These are phyloP conservation scores for Patellaria atrata DNA, from an alignment of 495 filamentous ascomycete species.

Conservation along the genomic window DNA sequence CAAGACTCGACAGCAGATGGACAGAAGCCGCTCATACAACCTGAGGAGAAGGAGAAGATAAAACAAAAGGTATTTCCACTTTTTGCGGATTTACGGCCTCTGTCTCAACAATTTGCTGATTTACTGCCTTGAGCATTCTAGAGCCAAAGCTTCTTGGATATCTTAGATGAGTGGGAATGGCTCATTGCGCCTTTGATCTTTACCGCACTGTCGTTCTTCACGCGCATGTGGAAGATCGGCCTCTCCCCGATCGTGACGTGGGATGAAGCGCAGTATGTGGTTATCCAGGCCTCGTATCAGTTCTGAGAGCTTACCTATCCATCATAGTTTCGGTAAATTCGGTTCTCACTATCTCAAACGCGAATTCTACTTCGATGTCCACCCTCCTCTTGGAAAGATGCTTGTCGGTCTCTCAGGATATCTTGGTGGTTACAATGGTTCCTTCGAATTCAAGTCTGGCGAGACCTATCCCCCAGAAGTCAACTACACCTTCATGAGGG, in stretches of 20 bases:
- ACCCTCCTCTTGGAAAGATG: conserved; percentile 96
- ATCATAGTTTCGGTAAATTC: conserved; percentile 85
- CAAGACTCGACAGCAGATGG: conserved; percentile 26
- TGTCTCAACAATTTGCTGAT: not conserved
- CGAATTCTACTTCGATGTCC: conserved; percentile 99
- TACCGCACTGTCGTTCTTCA: conserved; percentile 81
- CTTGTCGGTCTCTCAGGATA: conserved; percentile 92
- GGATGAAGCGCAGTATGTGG: conserved; percentile 83
- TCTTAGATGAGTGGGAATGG: conserved; percentile 69
- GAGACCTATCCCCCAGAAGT: conserved; percentile 86
- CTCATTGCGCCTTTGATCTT: conserved; percentile 79
- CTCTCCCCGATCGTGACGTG: conserved; percentile 92
- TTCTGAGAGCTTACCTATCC: conserved; percentile 6
- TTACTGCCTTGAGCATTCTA: conserved; percentile 25
- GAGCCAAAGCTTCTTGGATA: conserved; percentile 50
- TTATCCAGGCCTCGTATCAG: conserved; percentile 1
- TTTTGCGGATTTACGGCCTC: not conserved
- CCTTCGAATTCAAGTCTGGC: conserved; percentile 98
- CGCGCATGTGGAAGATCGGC: conserved; percentile 88
- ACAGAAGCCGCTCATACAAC: conserved; percentile 30
- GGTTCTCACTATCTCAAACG: conserved; percentile 97
- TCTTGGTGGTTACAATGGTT: conserved; percentile 94
- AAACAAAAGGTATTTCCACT: conserved; percentile 34
- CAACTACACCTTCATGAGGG: conserved; percentile 96
- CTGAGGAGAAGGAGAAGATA: conserved; percentile 53